Conservation (phyloP, 2,329 filamentous ascomycete species). For the Rutstroemia sp. region DNA sequence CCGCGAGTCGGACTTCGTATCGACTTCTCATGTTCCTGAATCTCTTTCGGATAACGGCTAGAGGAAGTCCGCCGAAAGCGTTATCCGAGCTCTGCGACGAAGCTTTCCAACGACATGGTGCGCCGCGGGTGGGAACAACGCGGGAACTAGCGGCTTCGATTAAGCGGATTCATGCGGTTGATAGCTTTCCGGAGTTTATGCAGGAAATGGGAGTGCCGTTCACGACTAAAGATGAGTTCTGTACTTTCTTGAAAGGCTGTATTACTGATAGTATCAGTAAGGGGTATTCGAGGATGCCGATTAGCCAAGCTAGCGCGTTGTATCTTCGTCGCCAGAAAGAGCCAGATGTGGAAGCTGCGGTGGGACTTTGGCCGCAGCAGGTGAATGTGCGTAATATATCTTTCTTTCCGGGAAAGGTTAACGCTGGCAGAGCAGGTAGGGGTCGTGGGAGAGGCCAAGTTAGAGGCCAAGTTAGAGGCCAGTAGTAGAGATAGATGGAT, state of each 20-base stretch:
- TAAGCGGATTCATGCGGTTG: slow-evolving; percentile 36
- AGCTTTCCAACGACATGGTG: slow-evolving; percentile 40
- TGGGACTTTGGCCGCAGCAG: background rate
- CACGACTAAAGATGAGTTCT: slow-evolving; percentile 26
- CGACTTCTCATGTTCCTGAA: slow-evolving; percentile 46
- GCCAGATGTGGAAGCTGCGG: slow-evolving; percentile 11
- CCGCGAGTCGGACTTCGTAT: slow-evolving; percentile 40
- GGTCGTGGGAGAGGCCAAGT: too few relatives aligned
- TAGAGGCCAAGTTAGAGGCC: too few relatives aligned
- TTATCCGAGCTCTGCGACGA: slow-evolving; percentile 36
- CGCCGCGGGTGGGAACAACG: slow-evolving; percentile 36
- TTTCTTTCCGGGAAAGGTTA: background rate
- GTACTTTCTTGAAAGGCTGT: slow-evolving; percentile 30
- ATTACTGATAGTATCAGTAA: slow-evolving; percentile 29
- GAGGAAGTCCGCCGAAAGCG: slow-evolving; percentile 30
- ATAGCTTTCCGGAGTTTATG: slow-evolving; percentile 37
- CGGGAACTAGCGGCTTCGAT: slow-evolving; percentile 36
- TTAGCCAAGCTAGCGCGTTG: slow-evolving; percentile 19
- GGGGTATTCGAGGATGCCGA: slow-evolving; percentile 29
- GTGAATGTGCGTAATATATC: too few relatives aligned
- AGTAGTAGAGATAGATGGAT: too few relatives aligned
- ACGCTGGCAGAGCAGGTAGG: too few relatives aligned
- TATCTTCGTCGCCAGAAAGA: slow-evolving; percentile 20
- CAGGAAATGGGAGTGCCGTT: slow-evolving; percentile 35
- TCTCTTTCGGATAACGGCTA: slow-evolving; percentile 39